Percentiles rank a stretch among this genome's conserved stretches.
Evolutionary conservation across 306 rosid genomes (phyloP).

Genomic region (Ormosia emarginata): DNA sequence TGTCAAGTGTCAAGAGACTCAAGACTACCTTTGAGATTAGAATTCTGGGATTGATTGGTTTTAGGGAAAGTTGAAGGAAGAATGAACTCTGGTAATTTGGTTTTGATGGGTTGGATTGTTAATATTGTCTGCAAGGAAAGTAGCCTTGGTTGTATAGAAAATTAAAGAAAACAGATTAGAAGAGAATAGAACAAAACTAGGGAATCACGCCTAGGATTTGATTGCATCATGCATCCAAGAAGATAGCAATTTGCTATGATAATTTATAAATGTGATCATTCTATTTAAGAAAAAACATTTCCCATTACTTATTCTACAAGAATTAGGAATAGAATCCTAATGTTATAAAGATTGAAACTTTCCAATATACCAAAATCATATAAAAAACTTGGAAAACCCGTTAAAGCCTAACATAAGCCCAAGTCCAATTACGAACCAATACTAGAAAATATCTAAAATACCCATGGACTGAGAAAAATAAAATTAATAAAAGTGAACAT

Average conservation of each 20-base stretch:
- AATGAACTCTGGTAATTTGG: background rate
- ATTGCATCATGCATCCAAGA: background rate
- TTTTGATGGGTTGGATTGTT: slow-evolving; percentile 10
- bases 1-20: background rate
- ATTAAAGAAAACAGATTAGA: slow-evolving; percentile 1
- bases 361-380: background rate
- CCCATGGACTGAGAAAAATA: background rate
- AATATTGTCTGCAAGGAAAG: background rate
- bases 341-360: background rate
- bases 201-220: background rate
- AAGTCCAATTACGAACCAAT: background rate
- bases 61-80: background rate
- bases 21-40: background rate
- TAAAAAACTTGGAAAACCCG: background rate
- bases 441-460: background rate
- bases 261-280: background rate
- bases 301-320: background rate
- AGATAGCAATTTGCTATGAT: background rate
- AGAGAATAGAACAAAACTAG: slow-evolving; percentile 6
- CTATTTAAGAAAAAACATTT: background rate
- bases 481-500: background rate
- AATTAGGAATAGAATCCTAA: background rate
- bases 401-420: background rate
- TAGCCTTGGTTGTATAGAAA: background rate
- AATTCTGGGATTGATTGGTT: background rate